Conservation (phyloP, 805 yeast genomes). For the Candida xiaguanensis region DNA sequence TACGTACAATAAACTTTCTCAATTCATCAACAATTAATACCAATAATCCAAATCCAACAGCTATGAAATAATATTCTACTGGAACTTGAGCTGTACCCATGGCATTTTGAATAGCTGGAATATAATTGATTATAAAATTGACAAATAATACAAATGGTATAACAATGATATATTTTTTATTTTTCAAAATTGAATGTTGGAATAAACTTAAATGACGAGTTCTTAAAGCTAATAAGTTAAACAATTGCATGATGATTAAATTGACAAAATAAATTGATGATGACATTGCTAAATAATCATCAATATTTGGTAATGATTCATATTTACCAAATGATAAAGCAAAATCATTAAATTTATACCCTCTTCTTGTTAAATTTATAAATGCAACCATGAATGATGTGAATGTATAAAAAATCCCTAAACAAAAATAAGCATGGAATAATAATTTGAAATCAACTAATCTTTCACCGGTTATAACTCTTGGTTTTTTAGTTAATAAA, state of each 20-base stretch:
- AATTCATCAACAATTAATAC: conserved; percentile 40
- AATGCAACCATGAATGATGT: conserved; percentile 39
- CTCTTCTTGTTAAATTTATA: conserved; percentile 31
- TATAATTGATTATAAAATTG: conserved; percentile 41
- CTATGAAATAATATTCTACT: conserved; percentile 41
- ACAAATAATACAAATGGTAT: conserved; percentile 32
- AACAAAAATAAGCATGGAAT: conserved; percentile 39
- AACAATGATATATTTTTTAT: conserved; percentile 31
- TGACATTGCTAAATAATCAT: conserved; percentile 23
- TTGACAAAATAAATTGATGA: conserved; percentile 46
- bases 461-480: conserved; percentile 39
- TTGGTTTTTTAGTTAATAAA: conserved; percentile 38
- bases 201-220: conserved; percentile 39
- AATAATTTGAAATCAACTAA: conserved; percentile 37
- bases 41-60: conserved; percentile 42
- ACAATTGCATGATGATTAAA: conserved; percentile 45
- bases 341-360: conserved; percentile 31
- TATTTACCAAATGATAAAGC: conserved; percentile 33
- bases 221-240: conserved; percentile 42
- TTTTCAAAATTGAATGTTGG: conserved; percentile 36
- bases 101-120: conserved; percentile 34
- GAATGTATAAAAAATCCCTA: conserved; percentile 41
- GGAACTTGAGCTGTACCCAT: conserved; percentile 39
- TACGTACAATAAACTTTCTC: conserved; percentile 35
- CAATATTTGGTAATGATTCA: conserved; percentile 19